A percentile compares a stretch with the other conserved stretches of the same genome.
Conservation (phyloP, 1,284 basidiomycete genomes). For the Ganoderma lingzhi region DNA sequence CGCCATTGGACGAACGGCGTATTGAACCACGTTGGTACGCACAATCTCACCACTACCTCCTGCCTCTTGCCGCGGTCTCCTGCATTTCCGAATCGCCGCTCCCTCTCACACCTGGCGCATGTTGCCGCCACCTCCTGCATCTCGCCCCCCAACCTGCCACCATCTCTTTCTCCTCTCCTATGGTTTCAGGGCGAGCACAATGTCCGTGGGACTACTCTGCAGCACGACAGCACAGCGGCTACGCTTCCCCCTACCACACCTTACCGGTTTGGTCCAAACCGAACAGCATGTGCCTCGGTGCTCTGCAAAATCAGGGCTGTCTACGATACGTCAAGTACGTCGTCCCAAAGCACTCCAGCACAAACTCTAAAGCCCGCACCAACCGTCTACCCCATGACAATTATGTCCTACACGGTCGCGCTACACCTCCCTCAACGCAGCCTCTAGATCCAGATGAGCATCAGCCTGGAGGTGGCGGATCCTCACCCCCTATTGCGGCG, state of each 20-base stretch:
- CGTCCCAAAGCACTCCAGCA: background rate
- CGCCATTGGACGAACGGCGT: background rate
- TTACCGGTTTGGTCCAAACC: background rate
- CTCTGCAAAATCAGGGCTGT: too few species aligned
- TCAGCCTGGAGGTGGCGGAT: background rate
- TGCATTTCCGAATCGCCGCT: background rate
- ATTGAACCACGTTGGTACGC: background rate
- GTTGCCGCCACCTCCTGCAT: background rate
- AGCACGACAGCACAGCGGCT: background rate
- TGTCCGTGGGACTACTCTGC: background rate
- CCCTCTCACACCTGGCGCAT: background rate
- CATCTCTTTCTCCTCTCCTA: background rate
- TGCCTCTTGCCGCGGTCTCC: background rate
- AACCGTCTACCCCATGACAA: background rate
- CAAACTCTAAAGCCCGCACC: background rate
- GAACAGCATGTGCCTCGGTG: background rate
- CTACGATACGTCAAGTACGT: background rate
- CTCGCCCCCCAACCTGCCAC: background rate
- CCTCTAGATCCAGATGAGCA: background rate
- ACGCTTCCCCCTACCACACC: background rate
- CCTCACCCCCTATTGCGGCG: background rate
- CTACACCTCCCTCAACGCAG: background rate
- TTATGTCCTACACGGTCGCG: background rate
- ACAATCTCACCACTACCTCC: background rate
- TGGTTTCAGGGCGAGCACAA: background rate